phyloP scores from a whole-genome alignment of 768 basidiomycete species.

The Auriscalpium orientale region DNA sequence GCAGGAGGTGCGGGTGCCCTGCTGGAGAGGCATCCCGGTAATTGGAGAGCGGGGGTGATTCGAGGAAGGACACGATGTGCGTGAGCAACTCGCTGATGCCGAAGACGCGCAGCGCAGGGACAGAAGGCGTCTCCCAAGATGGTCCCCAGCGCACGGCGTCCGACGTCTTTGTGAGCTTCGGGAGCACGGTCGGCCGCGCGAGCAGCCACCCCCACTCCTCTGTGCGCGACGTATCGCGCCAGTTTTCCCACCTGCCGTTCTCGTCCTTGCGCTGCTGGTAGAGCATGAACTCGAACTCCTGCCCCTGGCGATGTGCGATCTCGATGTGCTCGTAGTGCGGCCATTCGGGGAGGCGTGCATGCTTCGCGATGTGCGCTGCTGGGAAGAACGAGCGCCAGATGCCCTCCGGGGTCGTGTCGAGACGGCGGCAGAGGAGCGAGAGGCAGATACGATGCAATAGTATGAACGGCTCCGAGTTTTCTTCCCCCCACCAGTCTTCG shows the following conservation, averaged over 20 bases:
- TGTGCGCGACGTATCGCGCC: not conserved
- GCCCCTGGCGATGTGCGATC: not conserved
- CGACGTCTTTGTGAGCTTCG: not conserved
- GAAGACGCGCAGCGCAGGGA: not conserved
- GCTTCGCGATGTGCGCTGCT: not conserved
- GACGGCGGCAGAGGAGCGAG: not conserved
- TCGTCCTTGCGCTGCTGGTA: too few relatives aligned
- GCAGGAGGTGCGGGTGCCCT: not conserved
- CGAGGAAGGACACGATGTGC: not conserved
- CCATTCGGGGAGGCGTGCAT: not conserved
- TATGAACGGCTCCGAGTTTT: not conserved
- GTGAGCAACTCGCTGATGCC: not conserved
- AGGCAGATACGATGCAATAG: not conserved
- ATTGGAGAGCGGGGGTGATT: not conserved
- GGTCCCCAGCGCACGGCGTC: not conserved
- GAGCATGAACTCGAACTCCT: not conserved
- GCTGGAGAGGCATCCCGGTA: not conserved
- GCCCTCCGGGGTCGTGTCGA: not conserved
- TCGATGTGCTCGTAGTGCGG: not conserved
- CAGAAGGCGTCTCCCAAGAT: not conserved
- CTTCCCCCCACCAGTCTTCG: not conserved
- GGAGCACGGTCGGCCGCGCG: not conserved
- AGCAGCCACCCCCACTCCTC: not conserved
- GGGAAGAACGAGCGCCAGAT: not conserved
- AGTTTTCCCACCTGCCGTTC: not conserved